Percentiles rank a stretch among this genome's conserved stretches.
phyloP scores from a whole-genome alignment of 2,329 filamentous ascomycete genomes.

The Aureobasidium melanogenum region DNA sequence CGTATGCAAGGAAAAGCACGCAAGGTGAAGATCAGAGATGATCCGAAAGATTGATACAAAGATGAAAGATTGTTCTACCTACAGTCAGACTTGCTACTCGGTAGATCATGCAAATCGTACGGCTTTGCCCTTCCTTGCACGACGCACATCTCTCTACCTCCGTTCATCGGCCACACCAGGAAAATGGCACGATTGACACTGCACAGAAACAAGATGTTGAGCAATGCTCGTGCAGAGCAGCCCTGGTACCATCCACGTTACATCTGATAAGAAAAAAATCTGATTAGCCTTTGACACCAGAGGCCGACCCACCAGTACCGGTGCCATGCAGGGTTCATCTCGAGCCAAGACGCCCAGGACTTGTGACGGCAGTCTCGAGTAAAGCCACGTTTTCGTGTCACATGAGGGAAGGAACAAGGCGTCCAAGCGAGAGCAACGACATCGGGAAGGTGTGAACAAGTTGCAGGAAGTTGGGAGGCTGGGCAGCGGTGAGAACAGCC shows the following conservation, averaged over 20 bases:
- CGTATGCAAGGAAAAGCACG: not conserved
- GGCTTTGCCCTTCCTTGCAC: not conserved
- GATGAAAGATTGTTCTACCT: not conserved
- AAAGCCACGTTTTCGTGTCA: not conserved
- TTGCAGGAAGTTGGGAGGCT: not conserved
- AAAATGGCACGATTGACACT: not conserved
- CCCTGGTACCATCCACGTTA: not conserved
- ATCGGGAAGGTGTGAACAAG: not conserved
- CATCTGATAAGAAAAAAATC: constrained; percentile 1
- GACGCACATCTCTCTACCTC: not conserved
- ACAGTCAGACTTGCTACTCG: not conserved
- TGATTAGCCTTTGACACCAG: not conserved
- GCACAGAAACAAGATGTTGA: not conserved
- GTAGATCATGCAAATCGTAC: not conserved
- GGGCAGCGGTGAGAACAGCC: not conserved
- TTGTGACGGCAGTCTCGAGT: not conserved
- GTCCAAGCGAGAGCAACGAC: not conserved
- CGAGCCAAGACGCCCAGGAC: not conserved
- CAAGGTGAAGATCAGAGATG: not conserved
- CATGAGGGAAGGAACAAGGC: not conserved
- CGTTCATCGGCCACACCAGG: not conserved
- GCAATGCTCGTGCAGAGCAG: not conserved
- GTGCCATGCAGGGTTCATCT: not conserved
- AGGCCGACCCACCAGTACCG: not conserved
- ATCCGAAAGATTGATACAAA: not conserved